Base-by-base conservation (phyloP, 2,329 filamentous ascomycete species). In the Ascochyta rabiei region DNA sequence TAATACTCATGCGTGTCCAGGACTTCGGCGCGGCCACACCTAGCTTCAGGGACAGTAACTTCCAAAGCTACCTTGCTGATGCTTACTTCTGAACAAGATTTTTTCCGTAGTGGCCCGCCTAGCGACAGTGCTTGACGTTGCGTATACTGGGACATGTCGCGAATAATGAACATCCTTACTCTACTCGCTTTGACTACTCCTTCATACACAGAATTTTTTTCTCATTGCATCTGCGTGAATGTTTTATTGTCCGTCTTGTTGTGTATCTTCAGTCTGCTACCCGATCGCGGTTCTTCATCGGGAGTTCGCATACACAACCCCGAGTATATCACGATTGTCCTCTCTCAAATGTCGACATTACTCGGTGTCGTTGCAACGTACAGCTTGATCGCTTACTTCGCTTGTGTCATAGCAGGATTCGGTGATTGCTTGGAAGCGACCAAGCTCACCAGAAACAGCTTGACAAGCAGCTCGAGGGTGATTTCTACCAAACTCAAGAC, bases 21-120 rank as follows among this genome's bases (percentile, higher is more conserved):
- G 34, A 81, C 57, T 82, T 81, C 61, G 80, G 76, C 1, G 49
- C 52, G 43, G 80, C 76, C 3, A 81, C 74, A 53, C 79, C 81
- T 42, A 78, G 79, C 4, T 81, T 82, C 53, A 78, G 78, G 57
- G 76, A 82, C 60, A 62, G 57, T 1, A 79, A 77, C n/a, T 81
- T 81, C 56, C 61, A 70, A n/a, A 73, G 45, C 3, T 82, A 83
- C 60, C 60, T 84, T n/a, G 68, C 53, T 0, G 45, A 69, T 33
- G 68, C 68, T 8, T 56, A 33, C 28, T 56, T 56, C 13, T 56
- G 21, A 50, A 37, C 10, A 5, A 2, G 16, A 4, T 2, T 1
- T 18, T 21, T 10, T 21, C 16, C 2, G 18, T 16, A 34, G 15
- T 16, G n/a, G 31, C 15, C 15, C 16, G 31, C 28, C 28, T 34